Percentiles rank a stretch among this genome's conserved stretches.
phyloP scores from a whole-genome alignment of 176 grass and related monocot genomes.

The Carex littledalei region DNA sequence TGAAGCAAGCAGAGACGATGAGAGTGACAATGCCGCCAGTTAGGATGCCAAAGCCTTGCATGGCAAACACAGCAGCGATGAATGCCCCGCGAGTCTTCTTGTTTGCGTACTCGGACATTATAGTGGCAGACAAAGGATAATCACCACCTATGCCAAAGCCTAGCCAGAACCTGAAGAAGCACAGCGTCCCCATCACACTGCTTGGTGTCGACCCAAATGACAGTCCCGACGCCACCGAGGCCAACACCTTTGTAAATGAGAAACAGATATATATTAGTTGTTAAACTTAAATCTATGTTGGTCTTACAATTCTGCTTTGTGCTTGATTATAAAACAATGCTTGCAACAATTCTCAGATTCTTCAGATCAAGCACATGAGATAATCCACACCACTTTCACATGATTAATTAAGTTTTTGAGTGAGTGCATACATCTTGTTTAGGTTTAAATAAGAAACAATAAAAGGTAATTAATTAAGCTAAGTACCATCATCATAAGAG shows the following conservation, averaged over 20 bases:
- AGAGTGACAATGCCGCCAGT: neutral
- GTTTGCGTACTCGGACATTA: constrained; percentile 19
- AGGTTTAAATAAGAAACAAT: neutral
- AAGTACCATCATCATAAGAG: constrained; percentile 67
- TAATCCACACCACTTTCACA: neutral
- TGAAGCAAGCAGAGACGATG: constrained; percentile 15
- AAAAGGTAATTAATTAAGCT: constrained; percentile 29
- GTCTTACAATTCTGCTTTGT: neutral
- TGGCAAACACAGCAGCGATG: constrained; percentile 28
- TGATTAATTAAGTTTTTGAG: neutral
- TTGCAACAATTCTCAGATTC: neutral
- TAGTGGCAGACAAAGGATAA: constrained; percentile 27
- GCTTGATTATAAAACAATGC: neutral
- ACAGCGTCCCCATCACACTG: constrained; percentile 19
- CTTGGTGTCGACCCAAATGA: neutral
- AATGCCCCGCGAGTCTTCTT: constrained; percentile 6
- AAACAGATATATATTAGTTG: neutral
- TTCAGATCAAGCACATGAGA: neutral
- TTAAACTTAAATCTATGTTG: neutral
- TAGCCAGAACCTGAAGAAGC: constrained; percentile 97
- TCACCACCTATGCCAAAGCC: constrained; percentile 94
- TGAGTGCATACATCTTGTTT: neutral
- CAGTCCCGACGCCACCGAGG: constrained; percentile 14
- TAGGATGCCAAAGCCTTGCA: constrained; percentile 30
- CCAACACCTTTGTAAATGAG: neutral